Percentiles rank a stretch among this genome's conserved stretches.
Evolutionary conservation across 75 land plant species (phyloP).

Genomic region (Isoetes taiwanensis): DNA sequence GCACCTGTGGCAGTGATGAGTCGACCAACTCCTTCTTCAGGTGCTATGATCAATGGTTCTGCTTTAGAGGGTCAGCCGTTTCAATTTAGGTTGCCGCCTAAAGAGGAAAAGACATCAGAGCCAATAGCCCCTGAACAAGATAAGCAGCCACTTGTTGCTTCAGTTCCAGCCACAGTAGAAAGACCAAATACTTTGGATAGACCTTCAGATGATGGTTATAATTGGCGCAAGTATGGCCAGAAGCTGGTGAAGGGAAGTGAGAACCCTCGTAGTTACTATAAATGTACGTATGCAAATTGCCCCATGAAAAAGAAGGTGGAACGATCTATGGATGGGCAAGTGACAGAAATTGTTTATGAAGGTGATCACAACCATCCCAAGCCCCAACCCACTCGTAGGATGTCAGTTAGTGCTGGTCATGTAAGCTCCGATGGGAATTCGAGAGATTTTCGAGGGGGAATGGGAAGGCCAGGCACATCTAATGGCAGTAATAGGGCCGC

Average conservation of each 20-base stretch:
- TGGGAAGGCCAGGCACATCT: not conserved
- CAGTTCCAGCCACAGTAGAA: conserved; percentile 18
- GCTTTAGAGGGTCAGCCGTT: not conserved
- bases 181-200: conserved; percentile 27
- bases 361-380: conserved; percentile 71
- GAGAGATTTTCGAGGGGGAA: conserved; percentile 13
- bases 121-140: conserved; percentile 11
- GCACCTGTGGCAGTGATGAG: conserved; percentile 3
- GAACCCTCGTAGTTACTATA: conserved; percentile 70
- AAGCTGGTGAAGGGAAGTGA: conserved; percentile 82
- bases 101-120: not conserved
- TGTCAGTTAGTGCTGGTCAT: conserved; percentile 21
- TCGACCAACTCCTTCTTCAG: not conserved
- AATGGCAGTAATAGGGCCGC: conserved; percentile 9
- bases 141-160: conserved; percentile 3
- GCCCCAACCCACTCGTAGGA: conserved; percentile 43
- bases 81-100: not conserved
- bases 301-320: conserved; percentile 81
- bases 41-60: not conserved
- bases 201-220: conserved; percentile 77
- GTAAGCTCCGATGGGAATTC: conserved; percentile 10
- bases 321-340: conserved; percentile 62
- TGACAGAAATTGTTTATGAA: conserved; percentile 72
- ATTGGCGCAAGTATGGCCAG: conserved; percentile 90
- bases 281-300: conserved; percentile 64